These are phyloP conservation scores for Aspergillus cejpii DNA, from an alignment of 2,329 filamentous ascomycete species.

Conservation along the genomic window DNA sequence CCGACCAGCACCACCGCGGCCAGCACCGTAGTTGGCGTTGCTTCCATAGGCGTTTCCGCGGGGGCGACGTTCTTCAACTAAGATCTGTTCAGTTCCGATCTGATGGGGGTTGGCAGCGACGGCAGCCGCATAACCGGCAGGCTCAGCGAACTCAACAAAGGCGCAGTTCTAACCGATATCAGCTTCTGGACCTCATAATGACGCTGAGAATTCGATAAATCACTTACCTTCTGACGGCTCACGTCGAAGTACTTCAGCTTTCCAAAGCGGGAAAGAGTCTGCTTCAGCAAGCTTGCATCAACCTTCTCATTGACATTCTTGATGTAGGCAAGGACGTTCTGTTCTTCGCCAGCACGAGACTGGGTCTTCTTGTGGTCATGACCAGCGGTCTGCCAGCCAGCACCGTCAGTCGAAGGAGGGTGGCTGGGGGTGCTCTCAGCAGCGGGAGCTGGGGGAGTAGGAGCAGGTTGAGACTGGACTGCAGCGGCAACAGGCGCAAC, in stretches of 20 bases:
- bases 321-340: conserved; percentile 78
- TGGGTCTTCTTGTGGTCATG: conserved; percentile 74
- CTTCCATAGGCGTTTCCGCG: conserved; percentile 65
- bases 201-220: neutral
- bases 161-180: conserved; percentile 68
- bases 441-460: conserved; percentile 44
- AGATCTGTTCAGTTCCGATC: conserved; percentile 73
- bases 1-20: conserved; percentile 58
- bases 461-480: too few species aligned
- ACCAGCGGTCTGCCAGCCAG: conserved; percentile 84
- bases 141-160: conserved; percentile 84
- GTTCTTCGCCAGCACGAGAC: conserved; percentile 63
- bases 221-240: conserved; percentile 64
- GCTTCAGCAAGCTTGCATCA: conserved; percentile 63
- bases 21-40: conserved; percentile 55
- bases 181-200: neutral
- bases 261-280: conserved; percentile 62
- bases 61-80: conserved; percentile 81
- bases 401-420: conserved; percentile 59
- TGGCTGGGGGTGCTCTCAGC: conserved; percentile 62
- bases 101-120: conserved; percentile 77
- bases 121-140: conserved; percentile 75
- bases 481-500: conserved; percentile 24
- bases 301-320: conserved; percentile 93
- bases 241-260: conserved; percentile 60